Evolutionary conservation across 2,329 filamentous ascomycete genomes (phyloP).

Genomic region (Fusarium drepaniforme): DNA sequence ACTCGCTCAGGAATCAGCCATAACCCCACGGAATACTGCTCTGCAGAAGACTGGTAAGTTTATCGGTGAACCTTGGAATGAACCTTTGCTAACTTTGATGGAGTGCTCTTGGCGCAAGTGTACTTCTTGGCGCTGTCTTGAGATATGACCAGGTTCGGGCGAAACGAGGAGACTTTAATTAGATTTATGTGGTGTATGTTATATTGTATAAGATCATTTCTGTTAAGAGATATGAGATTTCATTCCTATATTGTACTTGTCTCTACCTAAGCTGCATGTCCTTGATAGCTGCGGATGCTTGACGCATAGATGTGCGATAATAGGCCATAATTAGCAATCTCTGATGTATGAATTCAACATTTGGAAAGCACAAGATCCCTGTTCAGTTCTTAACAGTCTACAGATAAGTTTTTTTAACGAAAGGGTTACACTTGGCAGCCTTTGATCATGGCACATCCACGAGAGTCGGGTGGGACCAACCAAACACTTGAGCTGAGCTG

Average conservation of each 20-base stretch:
- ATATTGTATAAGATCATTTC: not conserved
- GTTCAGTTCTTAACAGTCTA: no score
- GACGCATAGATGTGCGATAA: not conserved
- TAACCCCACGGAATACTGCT: slow-evolving; percentile 35
- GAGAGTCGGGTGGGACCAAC: not conserved
- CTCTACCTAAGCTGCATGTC: not conserved
- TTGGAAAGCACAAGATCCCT: not conserved
- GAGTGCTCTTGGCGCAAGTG: not conserved
- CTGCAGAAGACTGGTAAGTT: slow-evolving; percentile 41
- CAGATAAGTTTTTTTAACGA: no score
- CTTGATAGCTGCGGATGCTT: not conserved
- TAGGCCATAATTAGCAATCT: fast-evolving
- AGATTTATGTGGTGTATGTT: not conserved
- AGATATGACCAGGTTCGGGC: not conserved
- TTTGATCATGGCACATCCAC: not conserved
- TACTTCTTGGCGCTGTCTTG: not conserved
- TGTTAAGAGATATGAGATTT: not conserved
- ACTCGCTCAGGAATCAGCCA: slow-evolving; percentile 46
- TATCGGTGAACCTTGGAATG: not conserved
- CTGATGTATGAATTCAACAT: no score
- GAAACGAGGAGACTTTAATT: not conserved
- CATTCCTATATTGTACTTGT: no score
- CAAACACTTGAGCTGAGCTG: not conserved
- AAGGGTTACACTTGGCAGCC: no score
- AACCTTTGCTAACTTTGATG: not conserved